Percentiles rank a stretch among this genome's conserved stretches.
Conservation (phyloP, 2,329 filamentous ascomycete species). For the Sarocladiaceae sp. region DNA sequence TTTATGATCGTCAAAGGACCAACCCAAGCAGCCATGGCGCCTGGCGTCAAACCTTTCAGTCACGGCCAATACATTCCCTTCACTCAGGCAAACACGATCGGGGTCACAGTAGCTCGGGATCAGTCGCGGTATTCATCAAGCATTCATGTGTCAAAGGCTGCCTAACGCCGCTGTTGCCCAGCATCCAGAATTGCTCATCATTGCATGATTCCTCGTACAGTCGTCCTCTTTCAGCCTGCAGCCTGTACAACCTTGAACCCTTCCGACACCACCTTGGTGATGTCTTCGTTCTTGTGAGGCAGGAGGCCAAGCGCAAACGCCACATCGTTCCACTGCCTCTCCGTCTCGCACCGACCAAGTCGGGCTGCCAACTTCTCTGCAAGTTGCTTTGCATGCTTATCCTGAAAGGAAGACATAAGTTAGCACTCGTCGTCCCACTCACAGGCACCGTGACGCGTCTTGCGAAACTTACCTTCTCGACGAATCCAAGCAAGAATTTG, state of each 20-base stretch:
- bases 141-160: no score
- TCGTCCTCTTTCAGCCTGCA: conserved; percentile 39
- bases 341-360: conserved; percentile 77
- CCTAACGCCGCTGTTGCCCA: no score
- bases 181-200: not conserved
- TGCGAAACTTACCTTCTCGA: conserved; percentile 91
- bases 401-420: conserved; percentile 43
- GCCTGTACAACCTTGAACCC: conserved; percentile 69
- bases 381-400: conserved; percentile 94
- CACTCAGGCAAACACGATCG: no score
- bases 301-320: conserved; percentile 84
- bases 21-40: no score
- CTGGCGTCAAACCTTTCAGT: no score
- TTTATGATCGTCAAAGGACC: no score
- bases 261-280: conserved; percentile 66
- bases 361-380: conserved; percentile 87
- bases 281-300: conserved; percentile 90
- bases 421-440: no score
- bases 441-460: no score
- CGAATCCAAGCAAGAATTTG: conserved; percentile 89
- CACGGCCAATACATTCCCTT: no score
- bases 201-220: not conserved
- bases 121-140: no score
- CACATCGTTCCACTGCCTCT: conserved; percentile 96
- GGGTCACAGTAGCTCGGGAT: no score